phyloP scores from a whole-genome alignment of 805 yeast species.

The Candida tallmaniae region DNA sequence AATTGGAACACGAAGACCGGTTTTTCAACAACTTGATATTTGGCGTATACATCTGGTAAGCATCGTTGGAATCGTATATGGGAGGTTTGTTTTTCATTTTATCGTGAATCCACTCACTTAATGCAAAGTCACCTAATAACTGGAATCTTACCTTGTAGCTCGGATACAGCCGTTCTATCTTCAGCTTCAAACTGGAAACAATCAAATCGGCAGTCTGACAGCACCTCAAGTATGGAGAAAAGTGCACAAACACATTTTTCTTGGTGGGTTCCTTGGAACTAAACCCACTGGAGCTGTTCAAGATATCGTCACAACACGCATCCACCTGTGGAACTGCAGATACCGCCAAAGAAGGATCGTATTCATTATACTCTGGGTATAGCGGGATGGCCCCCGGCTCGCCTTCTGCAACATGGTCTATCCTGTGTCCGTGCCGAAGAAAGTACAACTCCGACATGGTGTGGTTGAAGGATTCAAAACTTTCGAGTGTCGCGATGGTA shows the following conservation, averaged over 20 bases:
- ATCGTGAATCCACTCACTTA: constrained; percentile 44
- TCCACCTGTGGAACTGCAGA: constrained; percentile 24
- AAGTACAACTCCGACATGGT: constrained; percentile 38
- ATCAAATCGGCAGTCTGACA: constrained; percentile 41
- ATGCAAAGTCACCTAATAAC: constrained; percentile 40
- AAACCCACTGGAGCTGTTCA: constrained; percentile 18
- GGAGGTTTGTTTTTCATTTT: constrained; percentile 40
- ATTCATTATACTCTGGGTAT: constrained; percentile 22
- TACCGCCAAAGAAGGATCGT: constrained; percentile 35
- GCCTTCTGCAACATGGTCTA: constrained; percentile 29
- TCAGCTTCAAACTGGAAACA: constrained; percentile 23
- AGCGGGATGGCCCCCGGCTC: constrained; percentile 25
- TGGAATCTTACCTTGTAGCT: constrained; percentile 31
- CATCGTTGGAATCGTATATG: constrained; percentile 39
- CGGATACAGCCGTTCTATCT: constrained; percentile 20
- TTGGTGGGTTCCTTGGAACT: constrained; percentile 11
- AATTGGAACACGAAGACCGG: constrained; percentile 30
- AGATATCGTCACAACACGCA: constrained; percentile 25
- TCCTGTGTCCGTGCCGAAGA: constrained; percentile 40
- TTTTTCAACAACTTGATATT: constrained; percentile 33
- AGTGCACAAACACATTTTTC: constrained; percentile 35
- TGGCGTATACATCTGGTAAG: constrained; percentile 43
- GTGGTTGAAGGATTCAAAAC: too few relatives aligned
- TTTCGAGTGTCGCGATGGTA: too few relatives aligned
- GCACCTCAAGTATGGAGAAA: constrained; percentile 41